Evolutionary conservation across 2,329 filamentous ascomycete species (phyloP).

Genomic region (Xylaria sp.): DNA sequence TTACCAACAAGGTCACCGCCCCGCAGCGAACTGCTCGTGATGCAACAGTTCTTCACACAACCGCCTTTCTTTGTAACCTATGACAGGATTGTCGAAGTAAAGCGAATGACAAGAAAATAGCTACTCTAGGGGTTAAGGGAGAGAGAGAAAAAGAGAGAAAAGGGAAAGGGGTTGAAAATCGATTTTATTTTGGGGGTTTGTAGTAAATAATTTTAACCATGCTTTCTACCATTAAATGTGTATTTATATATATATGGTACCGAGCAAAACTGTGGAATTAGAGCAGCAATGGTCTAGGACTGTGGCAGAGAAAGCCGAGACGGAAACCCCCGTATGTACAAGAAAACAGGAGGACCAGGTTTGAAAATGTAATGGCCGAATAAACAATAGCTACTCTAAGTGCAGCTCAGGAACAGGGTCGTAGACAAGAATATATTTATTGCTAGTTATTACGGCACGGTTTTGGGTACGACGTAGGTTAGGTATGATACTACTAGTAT

Average conservation of each 20-base stretch:
- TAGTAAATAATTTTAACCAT: background rate
- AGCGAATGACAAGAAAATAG: background rate
- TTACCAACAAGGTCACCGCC: slow-evolving; percentile 8
- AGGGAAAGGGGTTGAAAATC: background rate
- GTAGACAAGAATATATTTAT: background rate
- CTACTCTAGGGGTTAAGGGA: background rate
- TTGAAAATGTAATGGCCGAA: background rate
- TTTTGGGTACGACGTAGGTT: background rate
- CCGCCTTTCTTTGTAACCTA: background rate
- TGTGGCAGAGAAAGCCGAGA: background rate
- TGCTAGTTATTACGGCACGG: background rate
- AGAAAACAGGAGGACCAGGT: background rate
- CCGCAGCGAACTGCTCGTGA: slow-evolving; percentile 6
- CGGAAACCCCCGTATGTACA: background rate
- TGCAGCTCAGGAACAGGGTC: background rate
- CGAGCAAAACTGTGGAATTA: background rate
- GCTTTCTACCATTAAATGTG: background rate
- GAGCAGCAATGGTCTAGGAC: background rate
- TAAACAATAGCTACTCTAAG: slow-evolving; percentile 2
- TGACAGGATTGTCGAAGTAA: background rate
- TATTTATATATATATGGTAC: background rate
- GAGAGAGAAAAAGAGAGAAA: background rate
- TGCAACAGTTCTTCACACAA: background rate
- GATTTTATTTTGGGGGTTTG: background rate
- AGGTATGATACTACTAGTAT: background rate